Conservation (phyloP, 495 filamentous ascomycete species). For the Penicillium arizonense region DNA sequence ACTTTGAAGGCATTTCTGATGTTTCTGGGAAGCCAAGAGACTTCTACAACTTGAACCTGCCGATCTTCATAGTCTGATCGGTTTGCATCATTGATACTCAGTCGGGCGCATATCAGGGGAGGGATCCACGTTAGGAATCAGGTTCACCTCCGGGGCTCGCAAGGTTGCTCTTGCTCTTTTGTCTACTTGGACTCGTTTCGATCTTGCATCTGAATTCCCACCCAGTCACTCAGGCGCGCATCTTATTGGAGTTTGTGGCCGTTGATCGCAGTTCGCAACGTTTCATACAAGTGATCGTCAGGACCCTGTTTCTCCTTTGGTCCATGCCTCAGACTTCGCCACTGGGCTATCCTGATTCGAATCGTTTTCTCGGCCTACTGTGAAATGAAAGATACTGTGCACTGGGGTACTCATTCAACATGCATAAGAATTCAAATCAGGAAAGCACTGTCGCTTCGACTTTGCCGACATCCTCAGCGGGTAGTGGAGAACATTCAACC, state of each 20-base stretch:
- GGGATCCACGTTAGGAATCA: not conserved
- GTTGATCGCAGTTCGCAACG: not conserved
- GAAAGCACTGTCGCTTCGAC: not conserved
- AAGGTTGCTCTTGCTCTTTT: too few relatives aligned
- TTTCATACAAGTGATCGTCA: not conserved
- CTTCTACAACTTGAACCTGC: not conserved
- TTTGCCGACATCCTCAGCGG: not conserved
- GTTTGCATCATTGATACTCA: too few relatives aligned
- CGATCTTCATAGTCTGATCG: not conserved
- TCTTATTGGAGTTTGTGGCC: too few relatives aligned
- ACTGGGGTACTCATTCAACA: not conserved
- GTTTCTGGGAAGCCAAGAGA: not conserved
- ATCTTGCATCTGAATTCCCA: too few relatives aligned
- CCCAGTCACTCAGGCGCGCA: too few relatives aligned
- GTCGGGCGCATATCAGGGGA: not conserved
- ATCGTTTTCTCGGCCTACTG: too few relatives aligned
- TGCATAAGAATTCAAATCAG: conserved; percentile 1
- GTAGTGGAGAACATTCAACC: conserved; percentile 3
- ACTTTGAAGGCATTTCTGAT: not conserved
- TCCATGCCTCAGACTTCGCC: not conserved
- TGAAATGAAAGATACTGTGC: not conserved
- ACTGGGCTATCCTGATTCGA: not conserved
- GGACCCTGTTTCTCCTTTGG: not conserved
- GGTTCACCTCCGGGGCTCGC: not conserved
- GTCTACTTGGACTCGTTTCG: too few relatives aligned